Evolutionary conservation across 306 rosid species (phyloP), one percentile per base, ranked within the genome.

Genomic region (Begonia masoniana): DNA sequence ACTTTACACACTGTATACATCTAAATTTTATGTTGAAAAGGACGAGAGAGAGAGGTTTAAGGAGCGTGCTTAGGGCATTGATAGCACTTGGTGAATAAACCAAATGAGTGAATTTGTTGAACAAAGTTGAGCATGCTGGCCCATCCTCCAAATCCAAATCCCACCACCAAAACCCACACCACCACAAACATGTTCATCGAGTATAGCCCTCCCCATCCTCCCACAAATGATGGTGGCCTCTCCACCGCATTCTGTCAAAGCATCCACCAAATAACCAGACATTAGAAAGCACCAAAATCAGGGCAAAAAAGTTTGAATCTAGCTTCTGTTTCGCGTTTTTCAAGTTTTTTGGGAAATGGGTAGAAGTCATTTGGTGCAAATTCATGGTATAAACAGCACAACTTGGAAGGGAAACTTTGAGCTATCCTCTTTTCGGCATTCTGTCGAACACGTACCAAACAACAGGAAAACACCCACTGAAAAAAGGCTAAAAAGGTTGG

Each of bases 81-180:
- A 52, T 76, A 89, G 66, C 97, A 89, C 76, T 80, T 85, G 0
- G 95, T 79, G 79, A 89, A 85, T 21, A 89, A 42, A 35, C 97
- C 97, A 73, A 89, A 89, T 12, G 94, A 79, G 54, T 80, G 9
- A 61, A 89, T 50, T 78, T 89, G 95, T 50, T 24, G 78, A 31
- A 89, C 64, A 76, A 89, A 89, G 69, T 89, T 89, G 52, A 89
- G 70, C 80, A 80, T 80, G 70, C 97, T 89, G 62, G 97, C 95
- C 94, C 95, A 88, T 51, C 97, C 97, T 72, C 97, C 97, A 58
- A 89, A 85, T 17, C 95, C 97, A 76, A 89, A 89, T 65, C 97
- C 97, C 63, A 85, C 84, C 51, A 89, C 79, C 63, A 77, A 75
- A 15, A 89, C 97, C 97, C 97, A 89, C 1, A 63, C 91, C 59